Evolutionary conservation across 192 early-diverging fungal genomes (phyloP).

Genomic region (Geosiphon pyriformis): DNA sequence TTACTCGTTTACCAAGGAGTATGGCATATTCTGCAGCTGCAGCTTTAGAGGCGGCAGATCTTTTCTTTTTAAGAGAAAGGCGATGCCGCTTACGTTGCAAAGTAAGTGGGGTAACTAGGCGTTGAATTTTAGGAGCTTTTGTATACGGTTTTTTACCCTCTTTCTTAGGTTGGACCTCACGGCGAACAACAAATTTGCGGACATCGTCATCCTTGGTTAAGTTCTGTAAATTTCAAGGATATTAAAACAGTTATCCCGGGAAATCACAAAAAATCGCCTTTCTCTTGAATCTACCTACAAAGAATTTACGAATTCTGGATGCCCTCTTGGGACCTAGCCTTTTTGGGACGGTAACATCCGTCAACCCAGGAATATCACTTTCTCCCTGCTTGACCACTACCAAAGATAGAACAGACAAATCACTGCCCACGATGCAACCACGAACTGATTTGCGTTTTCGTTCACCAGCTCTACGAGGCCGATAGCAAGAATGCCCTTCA

Average conservation of each 20-base stretch:
- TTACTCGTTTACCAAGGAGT: slow-evolving; percentile 86
- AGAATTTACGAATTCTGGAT: slow-evolving; percentile 98
- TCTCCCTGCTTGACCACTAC: slow-evolving; percentile 98
- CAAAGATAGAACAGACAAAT: slow-evolving; percentile 91
- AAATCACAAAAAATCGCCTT: background rate
- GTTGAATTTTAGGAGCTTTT: slow-evolving; percentile 97
- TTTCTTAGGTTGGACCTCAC: slow-evolving; percentile 88
- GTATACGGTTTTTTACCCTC: slow-evolving; percentile 88
- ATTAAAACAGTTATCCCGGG: background rate
- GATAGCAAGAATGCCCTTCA: slow-evolving; percentile 98
- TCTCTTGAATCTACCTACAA: slow-evolving; percentile 49
- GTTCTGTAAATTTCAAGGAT: slow-evolving; percentile 52
- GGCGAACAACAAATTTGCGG: slow-evolving; percentile 98
- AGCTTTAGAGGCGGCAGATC: slow-evolving; percentile 75
- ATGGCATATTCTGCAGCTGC: slow-evolving; percentile 68
- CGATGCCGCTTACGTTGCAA: slow-evolving; percentile 94
- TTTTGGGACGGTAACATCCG: slow-evolving; percentile 91
- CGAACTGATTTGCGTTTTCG: slow-evolving; percentile 99
- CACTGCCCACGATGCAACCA: slow-evolving; percentile 94
- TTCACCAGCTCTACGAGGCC: slow-evolving; percentile 94
- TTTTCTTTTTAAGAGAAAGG: slow-evolving; percentile 81
- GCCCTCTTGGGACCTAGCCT: slow-evolving; percentile 99
- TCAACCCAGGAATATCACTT: slow-evolving; percentile 89
- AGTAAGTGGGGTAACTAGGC: slow-evolving; percentile 93
- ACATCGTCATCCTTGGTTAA: slow-evolving; percentile 98